Base-by-base conservation (phyloP, 2,329 filamentous ascomycete genomes). In the Scopulariopsis brevicaulis region DNA sequence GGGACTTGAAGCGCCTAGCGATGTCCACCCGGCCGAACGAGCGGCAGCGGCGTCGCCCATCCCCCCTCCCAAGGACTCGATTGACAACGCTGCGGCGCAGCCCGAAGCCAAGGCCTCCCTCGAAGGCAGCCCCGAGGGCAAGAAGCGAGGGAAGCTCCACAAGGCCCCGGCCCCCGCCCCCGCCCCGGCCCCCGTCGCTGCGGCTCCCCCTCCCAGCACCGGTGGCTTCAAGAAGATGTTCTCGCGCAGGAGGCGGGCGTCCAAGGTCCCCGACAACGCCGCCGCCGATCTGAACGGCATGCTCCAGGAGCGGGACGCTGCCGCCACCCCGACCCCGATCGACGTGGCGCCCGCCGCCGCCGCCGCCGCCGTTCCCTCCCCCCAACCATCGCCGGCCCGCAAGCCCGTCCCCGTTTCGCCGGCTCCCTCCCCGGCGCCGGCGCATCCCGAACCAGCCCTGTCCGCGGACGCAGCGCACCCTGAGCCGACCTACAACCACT, bases 221-320 rank as follows among this genome's bases (percentile, higher is more conserved):
- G 74, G 74, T 35, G 81, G 83, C 18, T 77, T 89, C 63, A 80
- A 80, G 61, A 87, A 86, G 70, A 74, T 89, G 50, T 88, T 89
- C 65, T 77, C 78, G 53, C 80, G 83, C 63, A 86, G 83, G 71
- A 84, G 84, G 65, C 75, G 79, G 60, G 66, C 71, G 59, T 85
- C 78, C 40, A 86, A 80, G 69, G 65, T 79, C 24, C 78, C 77
- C 8, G 79, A 83, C 1, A 78, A 79, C 60, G 77, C 80, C 43
- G 74, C 74, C 59, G 71, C 70, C 60, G 79, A 79, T 64, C 70
- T 77, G 61, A 80, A 74, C 68, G 74, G 65, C 64, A 78, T 79
- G 75, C 76, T 79, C 63, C 75, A 73, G 48, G 68, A 74, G 46
- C 63, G 69, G 25, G 59, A 67, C 65, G 50, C 35, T 34, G 52